These are phyloP conservation scores for Ogataea allantospora DNA, from an alignment of 805 yeast genomes.

Conservation along the genomic window DNA sequence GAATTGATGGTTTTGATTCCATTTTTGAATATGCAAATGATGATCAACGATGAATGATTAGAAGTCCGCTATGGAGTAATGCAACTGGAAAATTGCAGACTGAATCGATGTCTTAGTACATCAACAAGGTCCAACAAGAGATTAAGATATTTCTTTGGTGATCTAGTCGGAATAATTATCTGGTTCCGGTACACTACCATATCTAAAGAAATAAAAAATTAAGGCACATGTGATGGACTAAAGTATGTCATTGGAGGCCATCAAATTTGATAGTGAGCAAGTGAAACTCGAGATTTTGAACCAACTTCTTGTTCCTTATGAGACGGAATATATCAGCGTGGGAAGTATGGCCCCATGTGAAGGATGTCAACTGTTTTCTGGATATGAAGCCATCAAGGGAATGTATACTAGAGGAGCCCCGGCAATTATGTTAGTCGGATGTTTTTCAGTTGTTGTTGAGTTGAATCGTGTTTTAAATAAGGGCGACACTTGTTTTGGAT, in stretches of 20 bases:
- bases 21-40: slow-evolving; percentile 43
- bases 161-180: neutral
- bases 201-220: neutral
- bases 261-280: slow-evolving; percentile 52
- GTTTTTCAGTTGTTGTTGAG: slow-evolving; percentile 80
- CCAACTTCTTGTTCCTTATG: slow-evolving; percentile 80
- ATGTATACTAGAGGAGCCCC: slow-evolving; percentile 99
- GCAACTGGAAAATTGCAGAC: slow-evolving; percentile 4
- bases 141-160: slow-evolving; percentile 1
- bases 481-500: slow-evolving; percentile 30
- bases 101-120: slow-evolving; percentile 1
- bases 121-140: slow-evolving; percentile 1
- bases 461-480: slow-evolving; percentile 35
- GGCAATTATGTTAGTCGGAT: slow-evolving; percentile 94
- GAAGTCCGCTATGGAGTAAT: neutral
- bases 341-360: slow-evolving; percentile 54
- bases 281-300: slow-evolving; percentile 63
- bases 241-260: slow-evolving; percentile 55
- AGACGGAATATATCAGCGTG: slow-evolving; percentile 65
- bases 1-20: slow-evolving; percentile 36
- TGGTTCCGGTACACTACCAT: slow-evolving; percentile 3
- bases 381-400: slow-evolving; percentile 73
- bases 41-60: neutral
- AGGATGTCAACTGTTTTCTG: slow-evolving; percentile 60
- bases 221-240: neutral